Evolutionary conservation across 441 rosid genomes (phyloP), one percentile per base, ranked within the genome.

Genomic region (Gossypium schwendimanii): DNA sequence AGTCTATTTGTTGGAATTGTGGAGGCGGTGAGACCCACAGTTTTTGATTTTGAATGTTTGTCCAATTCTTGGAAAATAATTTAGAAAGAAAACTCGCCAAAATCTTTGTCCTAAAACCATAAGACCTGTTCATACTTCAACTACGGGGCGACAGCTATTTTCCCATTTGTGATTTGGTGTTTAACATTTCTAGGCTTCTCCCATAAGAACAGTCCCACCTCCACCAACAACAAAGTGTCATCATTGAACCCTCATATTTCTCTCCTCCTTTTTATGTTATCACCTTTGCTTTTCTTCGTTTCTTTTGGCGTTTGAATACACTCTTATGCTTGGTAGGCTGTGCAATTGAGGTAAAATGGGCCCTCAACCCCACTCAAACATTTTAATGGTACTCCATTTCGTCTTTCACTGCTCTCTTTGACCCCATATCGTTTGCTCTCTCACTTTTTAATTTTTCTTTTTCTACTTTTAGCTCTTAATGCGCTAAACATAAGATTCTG

Each of bases 301-400:
- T 63, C 73, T 70, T 63, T 74, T 66, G 45, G 64, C 47, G 26
- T 9, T 76, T 67, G 74, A 73, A 68, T 68, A 62, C 73, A 52
- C 73, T 75, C 80, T 84, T 77, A 75, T 79, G 87, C 86, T 85
- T 86, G 87, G 87, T 83, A 77, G 82, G 88, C 82, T 87, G 86
- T 82, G 87, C 87, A 82, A 78, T 75, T 83, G 87, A 76, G 75
- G 36, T 66, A 3, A 58, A 52, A 82, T 85, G 90, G 93, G 89
- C 87, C 91, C 88, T 85, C n/a, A 74, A 75, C 76, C 85, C 90
- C 93, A 88, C 93, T 84, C 69, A 78, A 79, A 81, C 81, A 82
- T 74, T 81, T 71, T 78, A 64, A 72, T 77, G 58, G 70, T 60
- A 33, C 74, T 79, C 77, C 75, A 60, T 81, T 81, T 74, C 72